phyloP scores from a whole-genome alignment of 2,329 filamentous ascomycete species.

The Plenodomus biglobosus region DNA sequence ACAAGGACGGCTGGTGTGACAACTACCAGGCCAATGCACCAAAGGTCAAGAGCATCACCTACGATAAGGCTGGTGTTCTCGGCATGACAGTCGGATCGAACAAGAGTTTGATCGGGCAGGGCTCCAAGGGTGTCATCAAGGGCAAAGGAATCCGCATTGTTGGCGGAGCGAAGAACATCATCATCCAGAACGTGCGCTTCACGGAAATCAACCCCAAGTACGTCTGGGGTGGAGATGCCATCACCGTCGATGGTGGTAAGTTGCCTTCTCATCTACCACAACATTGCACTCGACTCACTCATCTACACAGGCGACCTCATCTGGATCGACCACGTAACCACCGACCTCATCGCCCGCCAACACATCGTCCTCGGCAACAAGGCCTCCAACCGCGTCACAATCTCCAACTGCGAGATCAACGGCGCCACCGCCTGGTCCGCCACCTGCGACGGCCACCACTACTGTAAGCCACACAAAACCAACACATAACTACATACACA shows the following conservation, averaged over 20 bases:
- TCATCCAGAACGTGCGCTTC: constrained; percentile 51
- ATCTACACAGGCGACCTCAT: constrained; percentile 17
- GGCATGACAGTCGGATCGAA: constrained; percentile 59
- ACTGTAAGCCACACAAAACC: constrained; percentile 45
- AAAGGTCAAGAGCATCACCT: constrained; percentile 46
- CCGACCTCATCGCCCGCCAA: constrained; percentile 61
- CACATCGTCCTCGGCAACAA: constrained; percentile 61
- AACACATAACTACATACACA: too few relatives aligned
- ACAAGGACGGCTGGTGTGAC: constrained; percentile 58
- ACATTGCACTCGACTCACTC: too few relatives aligned
- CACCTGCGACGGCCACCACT: constrained; percentile 59
- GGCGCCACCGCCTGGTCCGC: constrained; percentile 58
- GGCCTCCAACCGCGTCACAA: constrained; percentile 58
- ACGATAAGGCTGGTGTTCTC: constrained; percentile 55
- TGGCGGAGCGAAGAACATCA: constrained; percentile 54
- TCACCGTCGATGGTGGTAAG: constrained; percentile 36
- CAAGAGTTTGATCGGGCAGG: constrained; percentile 60
- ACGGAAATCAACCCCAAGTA: constrained; percentile 45
- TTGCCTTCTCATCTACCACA: constrained; percentile 5
- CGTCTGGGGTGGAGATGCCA: constrained; percentile 42
- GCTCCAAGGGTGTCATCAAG: constrained; percentile 57
- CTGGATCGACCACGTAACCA: constrained; percentile 45
- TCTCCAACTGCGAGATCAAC: constrained; percentile 63
- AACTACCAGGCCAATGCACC: constrained; percentile 61
- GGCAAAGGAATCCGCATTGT: constrained; percentile 59